Evolutionary conservation across 2,329 filamentous ascomycete species (phyloP).

Genomic region (Graphiopsis chlorocephala): DNA sequence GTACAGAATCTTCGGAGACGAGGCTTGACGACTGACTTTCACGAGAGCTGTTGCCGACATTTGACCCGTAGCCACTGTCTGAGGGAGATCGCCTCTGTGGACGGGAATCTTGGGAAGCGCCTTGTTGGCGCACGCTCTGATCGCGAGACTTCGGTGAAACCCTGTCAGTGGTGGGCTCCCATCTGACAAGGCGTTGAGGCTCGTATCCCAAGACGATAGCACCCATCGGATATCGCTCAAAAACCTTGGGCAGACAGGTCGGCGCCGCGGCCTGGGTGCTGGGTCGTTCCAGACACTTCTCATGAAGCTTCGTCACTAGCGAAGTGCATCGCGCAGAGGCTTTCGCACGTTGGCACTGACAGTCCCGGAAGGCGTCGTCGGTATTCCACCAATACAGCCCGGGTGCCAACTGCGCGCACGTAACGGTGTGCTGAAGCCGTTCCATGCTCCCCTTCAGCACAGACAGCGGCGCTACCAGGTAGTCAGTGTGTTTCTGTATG

Average conservation of each 20-base stretch:
- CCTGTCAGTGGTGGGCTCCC: background rate
- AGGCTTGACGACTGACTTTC: no score
- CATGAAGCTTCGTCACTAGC: background rate
- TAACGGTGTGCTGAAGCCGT: background rate
- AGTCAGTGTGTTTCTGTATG: background rate
- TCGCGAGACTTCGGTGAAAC: background rate
- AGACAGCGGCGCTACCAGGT: background rate
- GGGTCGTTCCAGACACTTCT: background rate
- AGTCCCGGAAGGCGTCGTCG: background rate
- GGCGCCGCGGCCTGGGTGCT: background rate
- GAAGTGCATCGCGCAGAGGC: background rate
- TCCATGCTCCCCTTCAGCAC: background rate
- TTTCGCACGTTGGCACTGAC: background rate
- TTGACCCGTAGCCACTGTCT: background rate
- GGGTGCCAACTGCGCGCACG: background rate
- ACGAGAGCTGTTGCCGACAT: background rate
- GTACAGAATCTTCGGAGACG: no score
- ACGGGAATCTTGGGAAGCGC: background rate
- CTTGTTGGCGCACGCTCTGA: background rate
- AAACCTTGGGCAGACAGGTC: background rate
- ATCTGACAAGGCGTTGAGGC: background rate
- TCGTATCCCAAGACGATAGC: background rate
- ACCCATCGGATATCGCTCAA: background rate
- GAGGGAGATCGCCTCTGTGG: background rate
- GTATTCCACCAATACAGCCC: background rate